Percentiles rank a stretch among this genome's conserved stretches.
Evolutionary conservation across 2,329 filamentous ascomycete species (phyloP).

Genomic region (Cladophialophora bantiana): DNA sequence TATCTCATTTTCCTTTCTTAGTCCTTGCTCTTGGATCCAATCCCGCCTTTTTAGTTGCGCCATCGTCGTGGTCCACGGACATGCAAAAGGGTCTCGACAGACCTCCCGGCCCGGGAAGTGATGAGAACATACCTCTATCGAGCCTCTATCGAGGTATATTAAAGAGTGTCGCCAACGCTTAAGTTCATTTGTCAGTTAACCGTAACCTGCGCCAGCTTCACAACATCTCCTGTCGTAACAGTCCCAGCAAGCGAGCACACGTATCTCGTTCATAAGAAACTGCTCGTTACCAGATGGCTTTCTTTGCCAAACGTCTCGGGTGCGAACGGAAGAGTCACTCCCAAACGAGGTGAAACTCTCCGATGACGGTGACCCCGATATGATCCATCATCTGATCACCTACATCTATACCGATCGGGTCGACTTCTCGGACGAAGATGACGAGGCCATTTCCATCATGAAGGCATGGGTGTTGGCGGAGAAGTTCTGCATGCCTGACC

Average conservation of each 20-base stretch:
- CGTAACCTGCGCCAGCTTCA: background rate
- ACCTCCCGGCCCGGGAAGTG: no score
- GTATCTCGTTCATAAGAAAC: slow-evolving; percentile 14
- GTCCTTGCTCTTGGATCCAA: no score
- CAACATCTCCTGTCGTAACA: slow-evolving; percentile 13
- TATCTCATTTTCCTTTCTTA: no score
- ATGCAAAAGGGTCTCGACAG: no score
- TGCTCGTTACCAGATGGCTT: slow-evolving; percentile 13
- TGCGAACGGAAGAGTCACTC: slow-evolving; percentile 2
- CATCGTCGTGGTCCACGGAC: no score
- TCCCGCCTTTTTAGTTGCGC: no score
- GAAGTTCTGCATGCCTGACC: slow-evolving; percentile 24
- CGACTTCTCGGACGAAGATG: background rate
- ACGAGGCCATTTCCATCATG: background rate
- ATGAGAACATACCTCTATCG: no score
- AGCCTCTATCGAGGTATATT: no score
- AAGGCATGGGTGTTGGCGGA: slow-evolving; percentile 27
- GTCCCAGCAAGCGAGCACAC: slow-evolving; percentile 10
- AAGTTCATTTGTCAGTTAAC: no score
- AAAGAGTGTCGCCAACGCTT: no score
- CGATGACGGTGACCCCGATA: slow-evolving; percentile 9
- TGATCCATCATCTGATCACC: slow-evolving; percentile 19
- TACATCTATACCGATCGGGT: slow-evolving; percentile 19
- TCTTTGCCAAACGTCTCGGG: slow-evolving; percentile 17
- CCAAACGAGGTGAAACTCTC: slow-evolving; percentile 15